phyloP scores from a whole-genome alignment of 768 basidiomycete species.

The Amanita exitialis region DNA sequence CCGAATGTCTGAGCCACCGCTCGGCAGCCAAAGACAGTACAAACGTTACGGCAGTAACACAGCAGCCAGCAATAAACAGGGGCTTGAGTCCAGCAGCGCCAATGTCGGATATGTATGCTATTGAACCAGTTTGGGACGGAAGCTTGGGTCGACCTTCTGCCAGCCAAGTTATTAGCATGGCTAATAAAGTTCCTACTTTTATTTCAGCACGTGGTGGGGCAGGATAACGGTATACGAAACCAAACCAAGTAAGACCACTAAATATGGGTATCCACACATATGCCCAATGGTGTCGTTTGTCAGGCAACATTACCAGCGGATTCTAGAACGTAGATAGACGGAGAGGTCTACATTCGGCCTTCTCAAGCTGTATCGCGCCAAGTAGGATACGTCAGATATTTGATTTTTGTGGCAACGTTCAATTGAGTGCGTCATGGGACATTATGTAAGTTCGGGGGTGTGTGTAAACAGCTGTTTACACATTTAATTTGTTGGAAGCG shows the following conservation, averaged over 20 bases:
- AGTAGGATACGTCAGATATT: no score
- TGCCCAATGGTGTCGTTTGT: conserved; percentile 35
- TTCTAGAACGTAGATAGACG: background rate
- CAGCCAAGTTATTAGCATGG: conserved; percentile 67
- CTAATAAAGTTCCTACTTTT: conserved; percentile 41
- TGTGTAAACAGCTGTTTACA: no score
- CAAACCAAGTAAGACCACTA: conserved; percentile 57
- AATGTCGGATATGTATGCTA: conserved; percentile 73
- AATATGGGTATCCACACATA: conserved; percentile 59
- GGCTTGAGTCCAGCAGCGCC: conserved; percentile 71
- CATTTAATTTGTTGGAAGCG: no score
- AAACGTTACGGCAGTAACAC: conserved; percentile 54
- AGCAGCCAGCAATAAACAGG: conserved; percentile 58
- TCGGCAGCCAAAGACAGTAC: conserved; percentile 51
- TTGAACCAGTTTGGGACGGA: conserved; percentile 39
- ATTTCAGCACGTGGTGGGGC: background rate
- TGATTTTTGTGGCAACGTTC: no score
- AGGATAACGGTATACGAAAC: conserved; percentile 19
- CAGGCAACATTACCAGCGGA: conserved; percentile 13
- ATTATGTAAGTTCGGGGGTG: no score
- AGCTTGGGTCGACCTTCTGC: conserved; percentile 54
- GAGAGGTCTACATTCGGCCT: no score
- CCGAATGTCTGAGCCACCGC: conserved; percentile 54
- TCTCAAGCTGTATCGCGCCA: no score
- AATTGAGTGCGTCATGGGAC: no score